Conservation (phyloP, 371 early-diverging fungal species). For the Choanephora cucurbitarum region DNA sequence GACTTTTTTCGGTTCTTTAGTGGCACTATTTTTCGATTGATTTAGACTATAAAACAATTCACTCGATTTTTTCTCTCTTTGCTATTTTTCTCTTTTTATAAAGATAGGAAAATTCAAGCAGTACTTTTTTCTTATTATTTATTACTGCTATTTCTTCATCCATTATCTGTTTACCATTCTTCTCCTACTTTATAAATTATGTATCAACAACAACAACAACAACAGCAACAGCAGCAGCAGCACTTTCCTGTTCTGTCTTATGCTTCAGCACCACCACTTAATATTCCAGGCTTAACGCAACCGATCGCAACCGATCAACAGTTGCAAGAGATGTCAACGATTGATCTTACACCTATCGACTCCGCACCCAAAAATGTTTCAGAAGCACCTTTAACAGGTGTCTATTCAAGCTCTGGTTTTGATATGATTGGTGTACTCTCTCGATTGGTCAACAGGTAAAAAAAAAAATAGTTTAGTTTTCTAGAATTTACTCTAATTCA, state of each 20-base stretch:
- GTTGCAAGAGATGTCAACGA: constrained; percentile 15
- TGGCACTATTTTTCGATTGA: too few species aligned
- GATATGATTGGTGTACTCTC: constrained; percentile 61
- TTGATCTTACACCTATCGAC: constrained; percentile 18
- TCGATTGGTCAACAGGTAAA: constrained; percentile 48
- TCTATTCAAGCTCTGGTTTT: constrained; percentile 59
- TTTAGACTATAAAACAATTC: too few species aligned
- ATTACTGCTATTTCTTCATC: too few species aligned
- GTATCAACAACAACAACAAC: constrained; percentile 7
- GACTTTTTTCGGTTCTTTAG: too few species aligned
- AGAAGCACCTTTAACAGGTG: constrained; percentile 33
- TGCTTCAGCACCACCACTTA: background rate
- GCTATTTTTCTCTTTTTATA: too few species aligned
- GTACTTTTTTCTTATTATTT: background rate
- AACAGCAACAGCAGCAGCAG: background rate
- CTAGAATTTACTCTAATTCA: background rate
- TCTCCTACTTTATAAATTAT: background rate
- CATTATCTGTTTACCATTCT: too few species aligned
- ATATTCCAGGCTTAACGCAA: constrained; percentile 16
- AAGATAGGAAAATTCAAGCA: too few species aligned
- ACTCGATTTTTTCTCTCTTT: too few species aligned
- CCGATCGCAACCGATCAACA: constrained; percentile 15
- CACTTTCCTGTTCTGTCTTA: background rate
- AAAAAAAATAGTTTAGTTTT: background rate
- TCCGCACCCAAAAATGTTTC: constrained; percentile 7